phyloP scores from a whole-genome alignment of 164 flowering plant species.

The Saururus chinensis region DNA sequence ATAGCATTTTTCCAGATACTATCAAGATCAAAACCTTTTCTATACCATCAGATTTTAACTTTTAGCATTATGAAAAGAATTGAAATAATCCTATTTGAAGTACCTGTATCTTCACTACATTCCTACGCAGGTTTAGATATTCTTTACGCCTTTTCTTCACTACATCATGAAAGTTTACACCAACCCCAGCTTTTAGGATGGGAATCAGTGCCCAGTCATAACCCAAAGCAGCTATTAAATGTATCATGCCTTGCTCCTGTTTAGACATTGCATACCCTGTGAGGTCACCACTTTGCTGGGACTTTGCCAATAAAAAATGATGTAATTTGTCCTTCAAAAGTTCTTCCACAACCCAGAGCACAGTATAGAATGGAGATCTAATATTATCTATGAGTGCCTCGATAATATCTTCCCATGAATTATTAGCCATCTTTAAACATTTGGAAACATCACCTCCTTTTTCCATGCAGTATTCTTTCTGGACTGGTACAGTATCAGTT shows the following conservation, averaged over 20 bases:
- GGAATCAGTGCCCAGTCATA: constrained; percentile 88
- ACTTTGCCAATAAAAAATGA: constrained; percentile 53
- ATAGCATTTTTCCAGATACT: too few species aligned
- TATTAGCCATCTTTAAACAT: constrained; percentile 32
- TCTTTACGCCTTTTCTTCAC: constrained; percentile 90
- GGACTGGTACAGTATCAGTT: constrained; percentile 13
- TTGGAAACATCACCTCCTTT: constrained; percentile 17
- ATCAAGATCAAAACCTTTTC: background rate
- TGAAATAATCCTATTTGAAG: background rate
- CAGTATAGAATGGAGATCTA: constrained; percentile 34
- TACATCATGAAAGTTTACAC: constrained; percentile 75
- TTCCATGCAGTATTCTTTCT: constrained; percentile 22
- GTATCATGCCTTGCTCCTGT: constrained; percentile 91
- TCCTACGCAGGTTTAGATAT: constrained; percentile 64
- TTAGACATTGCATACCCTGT: constrained; percentile 49
- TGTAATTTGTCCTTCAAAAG: constrained; percentile 71
- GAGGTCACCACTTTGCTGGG: constrained; percentile 18
- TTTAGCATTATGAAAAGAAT: too few species aligned
- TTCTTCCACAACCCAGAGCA: constrained; percentile 64
- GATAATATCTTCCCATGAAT: constrained; percentile 47
- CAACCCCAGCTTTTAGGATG: constrained; percentile 56
- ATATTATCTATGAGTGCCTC: constrained; percentile 52
- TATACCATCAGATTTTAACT: background rate
- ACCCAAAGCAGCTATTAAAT: constrained; percentile 82
- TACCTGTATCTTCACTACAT: constrained; percentile 96